Evolutionary conservation across 2,329 filamentous ascomycete species (phyloP), one percentile per base, ranked within the genome.

Genomic region (Pseudogymnoascus verrucosus): DNA sequence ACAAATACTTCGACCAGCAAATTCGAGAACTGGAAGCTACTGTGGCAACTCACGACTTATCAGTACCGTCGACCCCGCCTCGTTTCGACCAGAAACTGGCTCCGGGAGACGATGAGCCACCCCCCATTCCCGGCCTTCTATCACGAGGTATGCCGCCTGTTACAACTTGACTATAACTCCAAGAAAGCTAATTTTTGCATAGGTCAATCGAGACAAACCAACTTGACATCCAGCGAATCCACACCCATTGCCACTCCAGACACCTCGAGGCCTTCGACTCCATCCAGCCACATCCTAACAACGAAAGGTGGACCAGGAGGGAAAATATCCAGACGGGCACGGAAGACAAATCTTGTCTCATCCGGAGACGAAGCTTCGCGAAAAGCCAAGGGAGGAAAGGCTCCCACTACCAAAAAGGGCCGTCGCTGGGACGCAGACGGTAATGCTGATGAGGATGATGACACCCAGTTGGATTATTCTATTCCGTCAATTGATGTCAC

Each of bases 1-100:
- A 96, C 73, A 83, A 89, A 70, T 98, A 97, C 76, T 99, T 98
- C 74, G 91, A 98, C 74, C 90, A 96, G 72, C 92, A 98, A 77
- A 80, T 98, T 66, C 84, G 86, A 68, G 91, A 96, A 74, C 82
- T 99, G 19, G 91, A 88, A 72, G 84, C 83, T 67, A 79, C 80
- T 26, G 81, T 78, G 62, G 39, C 71, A 37, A 73, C 71, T 63
- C 67, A 68, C 63, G 72, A 73, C 42, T 65, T 57, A 34, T 61
- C 36, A 66, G 65, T 64, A 64, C 66, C 19, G 64, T 69, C 44
- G 68, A 73, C 63, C 67, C 69, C 62, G 64, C 69, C 26, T 66
- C 67, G 7, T 65, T 68, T 19, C 54, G 67, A 19, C 66, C 69
- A 65, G 66, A 71, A 67, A 65, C 66, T 3, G 69, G 47, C 67